Conservation (phyloP, 2,329 filamentous ascomycete species). For the Periconia sp. region DNA sequence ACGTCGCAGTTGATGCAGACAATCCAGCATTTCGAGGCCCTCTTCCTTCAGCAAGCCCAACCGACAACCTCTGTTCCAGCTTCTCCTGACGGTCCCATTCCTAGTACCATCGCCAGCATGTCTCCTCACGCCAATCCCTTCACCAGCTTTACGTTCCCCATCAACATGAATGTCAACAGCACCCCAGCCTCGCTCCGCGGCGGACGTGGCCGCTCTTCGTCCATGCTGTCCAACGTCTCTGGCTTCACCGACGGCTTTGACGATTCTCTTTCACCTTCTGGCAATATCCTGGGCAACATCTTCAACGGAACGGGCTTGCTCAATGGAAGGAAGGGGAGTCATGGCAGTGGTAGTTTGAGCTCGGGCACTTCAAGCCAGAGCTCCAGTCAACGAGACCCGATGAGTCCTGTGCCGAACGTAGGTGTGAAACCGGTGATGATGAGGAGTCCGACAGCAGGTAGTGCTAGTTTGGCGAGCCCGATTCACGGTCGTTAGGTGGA, state of each 20-base stretch:
- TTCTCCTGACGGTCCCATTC: slow-evolving; percentile 67
- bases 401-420: slow-evolving; percentile 45
- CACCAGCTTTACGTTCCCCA: slow-evolving; percentile 46
- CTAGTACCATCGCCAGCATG: slow-evolving; percentile 55
- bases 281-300: slow-evolving; percentile 40
- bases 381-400: slow-evolving; percentile 46
- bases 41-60: slow-evolving; percentile 47
- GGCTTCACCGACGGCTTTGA: slow-evolving; percentile 57
- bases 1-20: slow-evolving; percentile 44
- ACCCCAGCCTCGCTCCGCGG: slow-evolving; percentile 42
- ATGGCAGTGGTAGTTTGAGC: slow-evolving; percentile 56
- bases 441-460: slow-evolving; percentile 38
- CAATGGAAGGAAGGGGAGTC: slow-evolving; percentile 50
- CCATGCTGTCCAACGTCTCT: slow-evolving; percentile 59
- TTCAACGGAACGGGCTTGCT: slow-evolving; percentile 47
- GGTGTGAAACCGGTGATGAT: slow-evolving; percentile 40
- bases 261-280: slow-evolving; percentile 35
- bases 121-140: slow-evolving; percentile 41
- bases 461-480: slow-evolving; percentile 37
- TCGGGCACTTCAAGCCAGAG: slow-evolving; percentile 49
- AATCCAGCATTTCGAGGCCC: slow-evolving; percentile 47
- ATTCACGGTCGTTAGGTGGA: slow-evolving; percentile 25
- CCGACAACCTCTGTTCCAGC: slow-evolving; percentile 49
- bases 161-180: slow-evolving; percentile 35
- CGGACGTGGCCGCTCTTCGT: slow-evolving; percentile 57